Evolutionary conservation across 306 rosid genomes (phyloP).

Genomic region (Lablab purpureus): DNA sequence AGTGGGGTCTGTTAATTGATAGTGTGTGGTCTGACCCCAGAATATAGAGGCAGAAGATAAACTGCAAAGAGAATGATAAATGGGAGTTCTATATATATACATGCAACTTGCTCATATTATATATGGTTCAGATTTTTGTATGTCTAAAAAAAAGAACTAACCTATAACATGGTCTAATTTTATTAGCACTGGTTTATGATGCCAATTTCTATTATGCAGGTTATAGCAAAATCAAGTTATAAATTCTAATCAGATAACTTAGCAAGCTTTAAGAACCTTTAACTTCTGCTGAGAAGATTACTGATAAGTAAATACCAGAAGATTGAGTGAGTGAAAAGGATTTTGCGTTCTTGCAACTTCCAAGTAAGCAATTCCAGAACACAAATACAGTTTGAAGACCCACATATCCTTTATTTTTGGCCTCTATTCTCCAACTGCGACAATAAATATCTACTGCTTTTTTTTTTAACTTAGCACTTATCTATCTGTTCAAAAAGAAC

Average conservation of each 20-base stretch:
- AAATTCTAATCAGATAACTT: not conserved
- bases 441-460: not conserved
- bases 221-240: not conserved
- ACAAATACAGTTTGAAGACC: conserved; percentile 5
- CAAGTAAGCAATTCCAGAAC: not conserved
- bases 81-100: not conserved
- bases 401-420: not conserved
- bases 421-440: not conserved
- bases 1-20: conserved; percentile 10
- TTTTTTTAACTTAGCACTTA: not conserved
- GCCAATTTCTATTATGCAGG: not conserved
- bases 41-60: conserved; percentile 5
- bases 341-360: conserved; percentile 10
- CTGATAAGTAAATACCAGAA: not conserved
- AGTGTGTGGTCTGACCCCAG: not conserved
- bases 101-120: not conserved
- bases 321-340: not conserved
- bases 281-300: not conserved
- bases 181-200: not conserved
- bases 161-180: not conserved
- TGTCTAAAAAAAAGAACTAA: not conserved
- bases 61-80: conserved; percentile 2
- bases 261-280: not conserved
- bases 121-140: not conserved
- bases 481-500: not conserved